Evolutionary conservation across 2,329 filamentous ascomycete species (phyloP).

Genomic region (Colletotrichum sp.): DNA sequence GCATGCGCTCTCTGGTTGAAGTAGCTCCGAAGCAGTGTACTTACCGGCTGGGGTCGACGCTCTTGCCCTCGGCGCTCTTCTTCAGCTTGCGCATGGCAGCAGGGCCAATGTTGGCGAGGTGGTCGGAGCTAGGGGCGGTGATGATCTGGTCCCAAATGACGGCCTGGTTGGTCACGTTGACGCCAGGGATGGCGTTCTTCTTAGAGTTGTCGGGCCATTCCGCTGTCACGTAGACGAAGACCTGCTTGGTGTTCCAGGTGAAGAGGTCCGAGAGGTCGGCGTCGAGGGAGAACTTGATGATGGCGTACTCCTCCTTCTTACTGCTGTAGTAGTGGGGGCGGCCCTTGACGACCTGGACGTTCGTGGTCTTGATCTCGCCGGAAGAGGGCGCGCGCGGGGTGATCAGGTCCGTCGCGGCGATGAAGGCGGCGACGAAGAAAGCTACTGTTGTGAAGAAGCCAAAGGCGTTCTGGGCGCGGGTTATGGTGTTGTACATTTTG

Average conservation of each 20-base stretch:
- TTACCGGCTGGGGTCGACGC: slow-evolving; percentile 62
- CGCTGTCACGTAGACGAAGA: slow-evolving; percentile 95
- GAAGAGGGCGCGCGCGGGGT: slow-evolving; percentile 71
- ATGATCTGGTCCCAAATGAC: slow-evolving; percentile 98
- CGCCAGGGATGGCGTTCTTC: slow-evolving; percentile 28
- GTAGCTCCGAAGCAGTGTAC: slow-evolving; percentile 12
- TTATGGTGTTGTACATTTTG: slow-evolving; percentile 85
- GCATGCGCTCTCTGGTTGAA: slow-evolving; percentile 15
- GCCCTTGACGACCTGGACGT: slow-evolving; percentile 88
- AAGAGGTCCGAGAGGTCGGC: slow-evolving; percentile 91
- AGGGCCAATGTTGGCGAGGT: slow-evolving; percentile 66
- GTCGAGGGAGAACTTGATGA: slow-evolving; percentile 91
- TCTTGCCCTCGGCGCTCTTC: slow-evolving; percentile 64
- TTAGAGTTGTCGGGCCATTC: slow-evolving; percentile 58
- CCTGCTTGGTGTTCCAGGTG: slow-evolving; percentile 99
- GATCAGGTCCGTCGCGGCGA: slow-evolving; percentile 81
- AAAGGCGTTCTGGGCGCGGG: slow-evolving; percentile 89
- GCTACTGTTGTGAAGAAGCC: slow-evolving; percentile 97
- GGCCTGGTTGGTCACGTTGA: slow-evolving; percentile 66
- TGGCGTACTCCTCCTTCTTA: slow-evolving; percentile 94
- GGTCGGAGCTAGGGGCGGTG: slow-evolving; percentile 70
- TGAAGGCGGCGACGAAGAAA: slow-evolving; percentile 78
- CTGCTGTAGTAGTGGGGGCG: slow-evolving; percentile 94
- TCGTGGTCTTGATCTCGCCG: slow-evolving; percentile 67
- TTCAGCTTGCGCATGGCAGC: slow-evolving; percentile 66